A percentile compares a stretch with the other conserved stretches of the same genome.
These are phyloP conservation scores for Kwoniella pini DNA, from an alignment of 768 basidiomycete genomes.

Conservation along the genomic window DNA sequence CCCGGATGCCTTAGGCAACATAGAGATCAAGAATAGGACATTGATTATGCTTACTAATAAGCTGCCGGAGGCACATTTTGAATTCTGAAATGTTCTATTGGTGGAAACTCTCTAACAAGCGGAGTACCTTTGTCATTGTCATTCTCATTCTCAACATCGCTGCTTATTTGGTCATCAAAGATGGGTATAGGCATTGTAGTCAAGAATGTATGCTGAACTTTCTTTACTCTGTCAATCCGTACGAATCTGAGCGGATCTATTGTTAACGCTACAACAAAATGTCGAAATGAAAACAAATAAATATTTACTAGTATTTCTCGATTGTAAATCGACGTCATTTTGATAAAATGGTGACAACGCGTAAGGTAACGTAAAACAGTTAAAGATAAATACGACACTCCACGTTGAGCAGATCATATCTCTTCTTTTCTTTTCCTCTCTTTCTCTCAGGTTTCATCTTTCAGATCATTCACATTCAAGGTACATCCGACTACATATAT, in stretches of 20 bases:
- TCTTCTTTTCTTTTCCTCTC: not conserved
- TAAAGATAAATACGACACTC: not conserved
- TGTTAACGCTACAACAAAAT: not conserved
- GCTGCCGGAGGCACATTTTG: slow-evolving; percentile 38
- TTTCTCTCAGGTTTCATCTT: too few relatives aligned
- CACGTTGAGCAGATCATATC: slow-evolving; percentile 4
- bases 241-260: too few relatives aligned
- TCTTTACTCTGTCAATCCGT: not conserved
- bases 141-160: not conserved
- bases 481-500: too few relatives aligned
- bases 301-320: not conserved
- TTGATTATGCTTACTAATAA: slow-evolving; percentile 30
- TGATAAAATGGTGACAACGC: not conserved
- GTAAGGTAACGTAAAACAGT: slow-evolving; percentile 2
- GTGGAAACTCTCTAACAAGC: slow-evolving; percentile 16
- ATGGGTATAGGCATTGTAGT: slow-evolving; percentile 17
- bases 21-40: not conserved
- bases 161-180: not conserved
- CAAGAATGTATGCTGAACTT: not conserved
- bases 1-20: not conserved
- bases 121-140: not conserved
- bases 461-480: too few relatives aligned
- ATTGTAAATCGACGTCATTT: not conserved
- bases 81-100: slow-evolving; percentile 31
- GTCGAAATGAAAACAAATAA: slow-evolving; percentile 4